Conservation (phyloP, 345 rosid species). For the Fremontodendron californicum region DNA sequence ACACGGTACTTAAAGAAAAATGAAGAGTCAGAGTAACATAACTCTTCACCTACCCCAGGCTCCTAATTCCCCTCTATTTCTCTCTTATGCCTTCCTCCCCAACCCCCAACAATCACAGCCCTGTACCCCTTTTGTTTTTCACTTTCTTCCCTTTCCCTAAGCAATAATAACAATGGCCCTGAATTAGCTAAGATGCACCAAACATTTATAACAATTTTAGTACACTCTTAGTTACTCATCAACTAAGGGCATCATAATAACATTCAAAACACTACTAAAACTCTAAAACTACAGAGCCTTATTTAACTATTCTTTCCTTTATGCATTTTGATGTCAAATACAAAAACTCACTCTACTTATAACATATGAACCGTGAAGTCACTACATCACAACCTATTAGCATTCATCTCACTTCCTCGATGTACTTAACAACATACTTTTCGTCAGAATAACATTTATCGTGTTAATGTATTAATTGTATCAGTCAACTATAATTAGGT, state of each 20-base stretch:
- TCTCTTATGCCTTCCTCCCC: not conserved
- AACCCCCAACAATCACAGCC: no score
- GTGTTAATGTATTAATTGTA: no score
- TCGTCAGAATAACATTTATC: not conserved
- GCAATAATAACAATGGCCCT: no score
- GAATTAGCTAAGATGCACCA: not conserved
- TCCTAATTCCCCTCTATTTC: not conserved
- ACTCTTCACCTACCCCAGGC: not conserved
- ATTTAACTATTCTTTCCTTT: no score
- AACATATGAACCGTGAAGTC: not conserved
- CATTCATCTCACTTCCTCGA: not conserved
- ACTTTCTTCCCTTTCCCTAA: no score
- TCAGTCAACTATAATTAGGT: no score
- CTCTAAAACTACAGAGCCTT: not conserved
- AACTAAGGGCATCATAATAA: no score
- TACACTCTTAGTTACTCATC: not conserved
- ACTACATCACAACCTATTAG: not conserved
- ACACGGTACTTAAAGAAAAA: no score
- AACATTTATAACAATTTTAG: not conserved
- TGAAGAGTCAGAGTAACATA: no score
- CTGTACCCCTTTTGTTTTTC: no score
- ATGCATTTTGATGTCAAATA: not conserved
- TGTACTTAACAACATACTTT: not conserved
- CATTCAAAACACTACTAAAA: not conserved
- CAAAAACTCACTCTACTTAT: not conserved